Evolutionary conservation across 164 flowering plant species (phyloP), one percentile per base, ranked within the genome.

Genomic region (Vitis rotundifolia): DNA sequence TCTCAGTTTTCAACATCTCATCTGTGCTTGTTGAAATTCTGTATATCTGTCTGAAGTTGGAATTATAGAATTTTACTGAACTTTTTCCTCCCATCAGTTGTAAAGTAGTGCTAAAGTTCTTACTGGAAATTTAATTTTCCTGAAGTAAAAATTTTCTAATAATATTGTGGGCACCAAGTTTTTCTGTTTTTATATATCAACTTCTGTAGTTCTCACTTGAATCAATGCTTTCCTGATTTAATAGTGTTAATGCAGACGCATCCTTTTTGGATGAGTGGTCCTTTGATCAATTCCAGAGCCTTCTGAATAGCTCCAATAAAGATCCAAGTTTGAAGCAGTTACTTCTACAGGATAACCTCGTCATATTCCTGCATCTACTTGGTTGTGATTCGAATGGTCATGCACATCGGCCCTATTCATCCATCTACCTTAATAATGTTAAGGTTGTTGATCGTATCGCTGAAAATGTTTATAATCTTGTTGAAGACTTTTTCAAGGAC

Each of bases 371-470:
- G 57, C 97, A 94, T 74, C 78, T 94, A 58, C 93, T 94, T 77
- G 99, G 99, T 59, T 94, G 99, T 79, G 99, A 94, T 75, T 87
- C 99, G 11, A 94, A 94, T 91, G 99, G 99, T 68, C 99, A 94
- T 85, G 99, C 99, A 28, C 97, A 94, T 77, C 83, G 91, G 50
- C 99, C 99, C 47, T 92, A 61, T 81, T 94, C 97, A 28, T 79
- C 91, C 64, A 92, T 92, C 72, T 94, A 94, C 80, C 97, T 94
- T 70, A 94, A 94, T 68, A 94, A 92, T 82, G 95, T 94, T 14
- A 92, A 88, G 83, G 97, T 94, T 73, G 99, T 94, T 75, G 97
- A 94, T 78, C 71, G 62, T 68, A 88, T 94, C 58, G 95, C 97
- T 3, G 78, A 88, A 77, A 77, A 87, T 9, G 87, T 91, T 66